A percentile compares a stretch with the other conserved stretches of the same genome.
Conservation (phyloP, 2,329 filamentous ascomycete species). For the Monilinia vaccinii-corymbosi region DNA sequence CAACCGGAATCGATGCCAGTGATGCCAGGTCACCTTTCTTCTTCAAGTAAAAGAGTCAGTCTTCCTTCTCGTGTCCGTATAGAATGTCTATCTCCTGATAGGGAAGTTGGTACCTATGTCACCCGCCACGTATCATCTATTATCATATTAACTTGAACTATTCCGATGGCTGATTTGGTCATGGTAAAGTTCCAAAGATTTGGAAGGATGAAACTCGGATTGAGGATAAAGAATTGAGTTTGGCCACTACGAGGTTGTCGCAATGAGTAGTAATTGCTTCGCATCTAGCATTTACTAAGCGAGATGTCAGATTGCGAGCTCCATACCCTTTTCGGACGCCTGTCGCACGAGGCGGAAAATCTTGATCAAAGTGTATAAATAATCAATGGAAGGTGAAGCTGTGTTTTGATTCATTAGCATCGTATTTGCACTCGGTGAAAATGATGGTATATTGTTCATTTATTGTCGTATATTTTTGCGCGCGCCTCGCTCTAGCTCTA, state of each 20-base stretch:
- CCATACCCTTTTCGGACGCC: neutral
- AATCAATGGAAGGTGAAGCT: neutral
- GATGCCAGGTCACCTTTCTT: too few relatives aligned
- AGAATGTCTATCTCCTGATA: too few relatives aligned
- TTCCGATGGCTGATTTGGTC: too few relatives aligned
- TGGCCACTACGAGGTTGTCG: neutral
- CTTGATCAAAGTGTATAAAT: neutral
- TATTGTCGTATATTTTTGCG: neutral
- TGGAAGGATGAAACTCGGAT: neutral
- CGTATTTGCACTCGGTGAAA: neutral
- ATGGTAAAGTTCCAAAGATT: too few relatives aligned
- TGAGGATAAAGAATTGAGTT: neutral
- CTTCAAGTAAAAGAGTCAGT: too few relatives aligned
- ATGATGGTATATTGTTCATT: neutral
- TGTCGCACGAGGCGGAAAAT: neutral
- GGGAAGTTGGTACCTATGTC: too few relatives aligned
- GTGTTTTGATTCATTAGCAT: neutral
- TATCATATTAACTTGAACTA: too few relatives aligned
- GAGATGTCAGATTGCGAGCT: neutral
- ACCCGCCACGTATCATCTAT: too few relatives aligned
- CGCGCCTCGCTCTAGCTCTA: neutral
- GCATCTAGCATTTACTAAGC: neutral
- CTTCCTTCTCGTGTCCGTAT: too few relatives aligned
- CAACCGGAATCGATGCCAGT: too few relatives aligned
- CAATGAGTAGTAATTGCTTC: neutral